These are phyloP conservation scores for Pelagophyceae sp. DNA, from an alignment of 352 stramenopile species.

Conservation along the genomic window DNA sequence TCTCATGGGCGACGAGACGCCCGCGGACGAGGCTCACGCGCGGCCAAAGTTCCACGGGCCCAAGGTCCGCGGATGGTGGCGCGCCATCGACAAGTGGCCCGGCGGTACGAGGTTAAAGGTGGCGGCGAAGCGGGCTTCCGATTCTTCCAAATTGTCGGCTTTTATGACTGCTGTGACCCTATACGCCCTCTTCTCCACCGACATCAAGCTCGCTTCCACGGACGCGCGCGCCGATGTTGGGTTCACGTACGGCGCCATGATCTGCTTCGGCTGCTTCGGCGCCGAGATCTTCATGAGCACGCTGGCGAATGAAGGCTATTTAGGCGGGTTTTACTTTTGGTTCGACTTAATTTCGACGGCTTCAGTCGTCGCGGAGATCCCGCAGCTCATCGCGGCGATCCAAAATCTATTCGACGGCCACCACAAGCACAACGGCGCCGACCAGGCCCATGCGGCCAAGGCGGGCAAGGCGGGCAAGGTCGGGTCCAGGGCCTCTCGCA, in stretches of 20 bases:
- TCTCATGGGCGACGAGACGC: neutral
- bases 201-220: constrained; percentile 44
- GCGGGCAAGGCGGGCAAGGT: constrained; percentile 63
- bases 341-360: constrained; percentile 69
- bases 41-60: no score
- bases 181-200: constrained; percentile 71
- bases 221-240: constrained; percentile 40
- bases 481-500: constrained; percentile 65
- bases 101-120: no score
- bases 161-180: constrained; percentile 55
- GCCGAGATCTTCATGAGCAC: constrained; percentile 60
- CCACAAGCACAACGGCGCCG: constrained; percentile 21
- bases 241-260: constrained; percentile 49
- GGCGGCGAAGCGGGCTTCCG: constrained; percentile 1
- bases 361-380: constrained; percentile 65
- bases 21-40: neutral
- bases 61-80: no score
- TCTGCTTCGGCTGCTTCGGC: constrained; percentile 63
- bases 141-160: constrained; percentile 9
- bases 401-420: constrained; percentile 36
- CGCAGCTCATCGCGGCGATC: constrained; percentile 63
- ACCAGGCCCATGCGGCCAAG: constrained; percentile 51
- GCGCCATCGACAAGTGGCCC: no score
- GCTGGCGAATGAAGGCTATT: constrained; percentile 64
- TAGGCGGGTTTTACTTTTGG: constrained; percentile 70